These are phyloP conservation scores for Grigorovia yakushimaensis DNA, from an alignment of 805 yeast genomes.

Conservation along the genomic window DNA sequence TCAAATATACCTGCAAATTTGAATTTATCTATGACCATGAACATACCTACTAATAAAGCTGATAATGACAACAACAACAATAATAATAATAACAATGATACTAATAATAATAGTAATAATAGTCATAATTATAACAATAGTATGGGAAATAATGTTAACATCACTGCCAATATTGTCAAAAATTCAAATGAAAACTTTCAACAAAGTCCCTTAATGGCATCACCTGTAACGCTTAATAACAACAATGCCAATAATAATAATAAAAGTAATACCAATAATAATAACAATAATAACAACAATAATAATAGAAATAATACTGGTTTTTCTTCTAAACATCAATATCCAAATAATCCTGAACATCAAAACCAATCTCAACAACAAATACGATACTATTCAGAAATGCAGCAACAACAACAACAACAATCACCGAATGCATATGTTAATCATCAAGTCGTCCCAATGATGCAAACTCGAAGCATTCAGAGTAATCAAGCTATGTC, in stretches of 20 bases:
- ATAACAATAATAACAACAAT: slow-evolving; percentile 6
- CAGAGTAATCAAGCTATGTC: not conserved
- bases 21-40: not conserved
- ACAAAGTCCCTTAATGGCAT: slow-evolving; percentile 1
- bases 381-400: not conserved
- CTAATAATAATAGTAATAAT: slow-evolving; percentile 1
- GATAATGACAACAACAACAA: not conserved
- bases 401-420: not conserved
- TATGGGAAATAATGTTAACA: not conserved
- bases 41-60: not conserved
- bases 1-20: not conserved
- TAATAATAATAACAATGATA: not conserved
- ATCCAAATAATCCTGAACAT: slow-evolving; percentile 3
- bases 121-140: not conserved
- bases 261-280: slow-evolving; percentile 1
- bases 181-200: not conserved
- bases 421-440: not conserved
- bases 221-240: slow-evolving; percentile 1
- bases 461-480: not conserved
- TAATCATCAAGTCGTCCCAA: not conserved
- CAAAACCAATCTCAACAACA: slow-evolving; percentile 2
- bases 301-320: slow-evolving; percentile 2
- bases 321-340: slow-evolving; percentile 3
- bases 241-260: not conserved
- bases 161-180: not conserved